phyloP scores from a whole-genome alignment of 768 basidiomycete species.

The Inosperma sp. region DNA sequence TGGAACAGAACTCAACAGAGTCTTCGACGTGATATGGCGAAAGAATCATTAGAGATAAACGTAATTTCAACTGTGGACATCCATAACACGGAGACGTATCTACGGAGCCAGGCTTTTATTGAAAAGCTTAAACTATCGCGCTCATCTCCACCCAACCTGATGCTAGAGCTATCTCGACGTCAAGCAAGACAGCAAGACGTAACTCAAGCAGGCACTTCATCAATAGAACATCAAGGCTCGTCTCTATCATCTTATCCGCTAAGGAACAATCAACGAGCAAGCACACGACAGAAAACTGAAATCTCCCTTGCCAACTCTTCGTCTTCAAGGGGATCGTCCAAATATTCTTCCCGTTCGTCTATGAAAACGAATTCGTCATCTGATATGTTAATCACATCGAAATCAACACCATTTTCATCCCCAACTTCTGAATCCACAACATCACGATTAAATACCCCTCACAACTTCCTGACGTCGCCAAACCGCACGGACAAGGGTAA shows the following conservation, averaged over 20 bases:
- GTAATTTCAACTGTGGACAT: slow-evolving; percentile 39
- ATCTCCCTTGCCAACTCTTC: slow-evolving; percentile 15
- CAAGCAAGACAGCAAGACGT: slow-evolving; percentile 17
- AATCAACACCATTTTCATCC: no score
- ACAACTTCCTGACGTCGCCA: no score
- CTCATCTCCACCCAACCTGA: slow-evolving; percentile 11
- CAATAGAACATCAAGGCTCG: slow-evolving; percentile 9
- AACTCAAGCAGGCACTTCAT: not conserved
- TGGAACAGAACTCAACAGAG: slow-evolving; percentile 35
- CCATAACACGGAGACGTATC: slow-evolving; percentile 40
- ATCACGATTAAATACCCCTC: no score
- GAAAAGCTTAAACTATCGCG: slow-evolving; percentile 36
- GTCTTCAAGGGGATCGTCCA: slow-evolving; percentile 9
- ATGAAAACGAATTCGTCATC: not conserved
- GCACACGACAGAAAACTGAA: slow-evolving; percentile 20
- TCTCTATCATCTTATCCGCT: slow-evolving; percentile 13
- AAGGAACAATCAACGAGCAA: slow-evolving; percentile 19
- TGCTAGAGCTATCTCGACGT: slow-evolving; percentile 20
- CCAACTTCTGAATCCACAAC: no score
- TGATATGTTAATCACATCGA: no score
- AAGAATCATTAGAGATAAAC: slow-evolving; percentile 33
- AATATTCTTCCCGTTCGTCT: not conserved
- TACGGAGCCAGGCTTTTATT: slow-evolving; percentile 41
- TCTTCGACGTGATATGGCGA: slow-evolving; percentile 27
- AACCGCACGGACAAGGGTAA: no score